Evolutionary conservation across 352 stramenopile species (phyloP), one percentile per base, ranked within the genome.

Genomic region (Pythium brachiatum): DNA sequence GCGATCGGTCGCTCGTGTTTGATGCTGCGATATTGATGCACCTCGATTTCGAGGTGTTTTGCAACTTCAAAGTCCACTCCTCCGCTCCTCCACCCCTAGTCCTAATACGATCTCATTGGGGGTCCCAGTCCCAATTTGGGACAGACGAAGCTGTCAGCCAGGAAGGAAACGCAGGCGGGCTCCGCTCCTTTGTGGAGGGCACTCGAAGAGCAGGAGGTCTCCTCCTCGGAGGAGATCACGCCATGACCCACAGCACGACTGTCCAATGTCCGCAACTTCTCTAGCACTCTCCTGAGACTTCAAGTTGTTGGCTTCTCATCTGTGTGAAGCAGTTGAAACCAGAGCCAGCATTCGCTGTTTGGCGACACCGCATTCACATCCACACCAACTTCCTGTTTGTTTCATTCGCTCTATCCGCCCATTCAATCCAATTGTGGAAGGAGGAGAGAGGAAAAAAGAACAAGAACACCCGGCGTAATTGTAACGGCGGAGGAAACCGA

Each of bases 401-500:
- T 18, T 18, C 18, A 8, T 21, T 39, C 9, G 34, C 18, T 39
- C 36, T 44, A 36, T 36, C 31, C 11, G 31, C 31, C 31, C 7
- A 36, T 36, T 36, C 34, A 13, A 18, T 41, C 7, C n/a, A 13
- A 27, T 26, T 18, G 41, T 27, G 41, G 41, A 48, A 47, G 41
- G 41, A 48, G 41, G n/a, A 48, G 79, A 47, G 82, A 85, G 80
- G 43, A 82, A 86, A 59, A 68, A 75, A 38, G 65, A 69, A 16
- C 73, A 85, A 60, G 66, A 81, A 53, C 74, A 60, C 18, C 18
- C 41, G n/a, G 7, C 41, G 41, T 48, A n/a, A n/a, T n/a, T n/a
- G 29, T 34, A 48, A 48, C 41, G 41, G 41, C 41, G 18, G 29
- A 26, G 41, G n/a, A 48, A 26, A 48, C 41, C 41, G 41, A 48